Conservation (phyloP, 1,284 basidiomycete genomes). For the Hypsizygus ulmarius region DNA sequence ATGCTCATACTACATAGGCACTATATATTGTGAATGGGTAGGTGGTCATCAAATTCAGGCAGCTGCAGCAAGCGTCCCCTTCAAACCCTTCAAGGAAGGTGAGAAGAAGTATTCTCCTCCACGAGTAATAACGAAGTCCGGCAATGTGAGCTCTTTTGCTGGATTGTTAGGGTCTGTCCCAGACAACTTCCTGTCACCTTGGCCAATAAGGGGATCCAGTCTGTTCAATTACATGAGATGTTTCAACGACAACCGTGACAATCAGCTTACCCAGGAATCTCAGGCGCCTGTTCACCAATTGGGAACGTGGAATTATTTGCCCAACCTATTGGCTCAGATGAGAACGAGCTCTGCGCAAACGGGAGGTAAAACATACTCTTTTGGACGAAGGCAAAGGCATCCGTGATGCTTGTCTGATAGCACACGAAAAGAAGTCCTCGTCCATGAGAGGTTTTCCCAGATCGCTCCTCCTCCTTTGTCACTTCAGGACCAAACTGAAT, state of each 20-base stretch:
- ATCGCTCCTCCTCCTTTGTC: conserved; percentile 32
- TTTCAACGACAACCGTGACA: background rate
- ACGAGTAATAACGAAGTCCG: conserved; percentile 35
- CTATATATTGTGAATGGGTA: too few species aligned
- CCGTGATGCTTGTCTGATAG: conserved; percentile 45
- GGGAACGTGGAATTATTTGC: conserved; percentile 31
- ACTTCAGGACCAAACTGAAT: conserved; percentile 49
- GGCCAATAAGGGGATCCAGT: conserved; percentile 48
- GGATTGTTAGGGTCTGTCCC: conserved; percentile 18
- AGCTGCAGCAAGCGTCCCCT: conserved; percentile 26
- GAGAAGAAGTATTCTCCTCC: conserved; percentile 45
- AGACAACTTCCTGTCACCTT: conserved; percentile 36
- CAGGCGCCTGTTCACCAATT: conserved; percentile 21
- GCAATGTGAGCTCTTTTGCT: conserved; percentile 25
- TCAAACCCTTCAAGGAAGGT: conserved; percentile 38
- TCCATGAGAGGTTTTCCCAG: conserved; percentile 37
- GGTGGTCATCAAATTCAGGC: background rate
- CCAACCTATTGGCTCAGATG: conserved; percentile 24
- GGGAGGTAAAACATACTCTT: conserved; percentile 23
- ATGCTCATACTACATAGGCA: too few species aligned
- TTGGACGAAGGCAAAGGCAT: conserved; percentile 51
- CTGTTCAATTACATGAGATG: conserved; percentile 21
- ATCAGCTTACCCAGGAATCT: conserved; percentile 28
- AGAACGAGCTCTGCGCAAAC: background rate
- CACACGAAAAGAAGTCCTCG: conserved; percentile 50